Percentiles rank a stretch among this genome's conserved stretches.
These are phyloP conservation scores for Geoglossum cookeanum DNA, from an alignment of 2,329 filamentous ascomycete genomes.

Conservation along the genomic window DNA sequence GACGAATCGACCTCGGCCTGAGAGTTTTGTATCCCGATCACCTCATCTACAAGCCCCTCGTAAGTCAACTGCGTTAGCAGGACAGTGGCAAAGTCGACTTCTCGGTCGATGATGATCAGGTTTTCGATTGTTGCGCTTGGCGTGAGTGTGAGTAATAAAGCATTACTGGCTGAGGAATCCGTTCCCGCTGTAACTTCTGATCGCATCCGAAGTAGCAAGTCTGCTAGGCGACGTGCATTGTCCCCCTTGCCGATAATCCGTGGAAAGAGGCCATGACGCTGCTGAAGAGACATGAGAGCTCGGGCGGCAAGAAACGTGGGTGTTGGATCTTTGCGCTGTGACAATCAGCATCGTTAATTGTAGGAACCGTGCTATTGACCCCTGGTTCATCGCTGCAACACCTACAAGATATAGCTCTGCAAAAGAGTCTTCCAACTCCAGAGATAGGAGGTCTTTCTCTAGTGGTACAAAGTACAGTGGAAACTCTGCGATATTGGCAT, in stretches of 20 bases:
- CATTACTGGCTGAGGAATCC: constrained; percentile 35
- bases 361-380: not conserved
- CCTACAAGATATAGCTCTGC: constrained; percentile 62
- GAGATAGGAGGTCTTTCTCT: constrained; percentile 74
- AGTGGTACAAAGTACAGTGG: constrained; percentile 80
- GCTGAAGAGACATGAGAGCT: constrained; percentile 86
- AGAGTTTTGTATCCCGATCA: constrained; percentile 81
- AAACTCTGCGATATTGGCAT: constrained; percentile 74
- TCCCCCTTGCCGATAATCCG: constrained; percentile 91
- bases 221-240: constrained; percentile 72
- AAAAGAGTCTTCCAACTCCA: constrained; percentile 79
- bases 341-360: not conserved
- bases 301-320: constrained; percentile 77
- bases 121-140: constrained; percentile 81
- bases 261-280: constrained; percentile 81
- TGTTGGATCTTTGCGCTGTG: constrained; percentile 64
- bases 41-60: constrained; percentile 85
- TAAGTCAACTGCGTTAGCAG: constrained; percentile 92
- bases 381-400: not conserved
- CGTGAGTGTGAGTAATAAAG: constrained; percentile 44
- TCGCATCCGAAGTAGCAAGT: constrained; percentile 76
- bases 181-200: constrained; percentile 66
- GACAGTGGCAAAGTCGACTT: constrained; percentile 82
- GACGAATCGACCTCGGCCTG: constrained; percentile 85
- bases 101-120: constrained; percentile 84